Percentiles rank a stretch among this genome's conserved stretches.
These are phyloP conservation scores for Castanospermum australe DNA, from an alignment of 306 rosid species.

Conservation along the genomic window DNA sequence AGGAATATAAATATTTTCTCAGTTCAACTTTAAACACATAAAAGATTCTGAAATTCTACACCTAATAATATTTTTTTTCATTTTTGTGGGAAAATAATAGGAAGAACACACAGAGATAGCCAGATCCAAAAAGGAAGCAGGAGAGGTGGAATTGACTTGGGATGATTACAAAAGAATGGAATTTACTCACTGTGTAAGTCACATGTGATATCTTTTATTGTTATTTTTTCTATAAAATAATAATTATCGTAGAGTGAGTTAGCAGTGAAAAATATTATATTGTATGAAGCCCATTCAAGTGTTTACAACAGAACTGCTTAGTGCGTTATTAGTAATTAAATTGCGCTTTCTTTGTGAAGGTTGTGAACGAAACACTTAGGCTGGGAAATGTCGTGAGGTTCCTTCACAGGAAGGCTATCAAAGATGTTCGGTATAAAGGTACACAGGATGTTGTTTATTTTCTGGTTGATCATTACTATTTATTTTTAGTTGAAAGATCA, in stretches of 20 bases:
- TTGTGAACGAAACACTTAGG: conserved; percentile 86
- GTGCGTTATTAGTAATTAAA: background rate
- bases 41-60: background rate
- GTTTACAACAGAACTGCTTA: background rate
- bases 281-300: background rate
- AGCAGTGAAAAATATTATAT: background rate
- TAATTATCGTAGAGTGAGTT: background rate
- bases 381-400: conserved; percentile 91
- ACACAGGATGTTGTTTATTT: background rate
- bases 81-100: conserved; percentile 33
- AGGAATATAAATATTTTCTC: background rate
- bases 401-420: conserved; percentile 88
- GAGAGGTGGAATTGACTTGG: conserved; percentile 78
- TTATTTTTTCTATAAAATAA: background rate
- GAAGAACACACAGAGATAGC: conserved; percentile 75
- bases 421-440: conserved; percentile 90
- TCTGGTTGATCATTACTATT: background rate
- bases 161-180: conserved; percentile 93
- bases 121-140: conserved; percentile 56
- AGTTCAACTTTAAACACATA: background rate
- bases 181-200: conserved; percentile 90
- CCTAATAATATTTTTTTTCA: background rate
- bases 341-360: conserved; percentile 43
- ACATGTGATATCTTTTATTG: background rate
- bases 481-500: background rate